Evolutionary conservation across 1,284 basidiomycete genomes (phyloP), one percentile per base, ranked within the genome.

Genomic region (Grifola frondosa): DNA sequence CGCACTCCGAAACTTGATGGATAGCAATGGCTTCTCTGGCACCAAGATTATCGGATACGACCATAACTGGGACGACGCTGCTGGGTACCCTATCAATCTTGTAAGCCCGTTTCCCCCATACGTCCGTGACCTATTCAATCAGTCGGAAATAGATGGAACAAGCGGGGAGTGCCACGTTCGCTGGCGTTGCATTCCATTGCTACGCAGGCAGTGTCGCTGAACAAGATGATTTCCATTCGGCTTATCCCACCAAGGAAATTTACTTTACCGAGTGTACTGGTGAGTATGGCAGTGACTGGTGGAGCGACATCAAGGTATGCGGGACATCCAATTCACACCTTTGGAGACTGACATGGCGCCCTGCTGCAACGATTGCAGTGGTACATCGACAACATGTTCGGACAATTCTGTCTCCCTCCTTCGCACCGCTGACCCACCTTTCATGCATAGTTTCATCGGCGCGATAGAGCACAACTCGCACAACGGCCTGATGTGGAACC

Each of bases 321-420:
- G 34, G n/a, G n/a, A n/a, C n/a, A n/a, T n/a, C n/a, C n/a, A n/a
- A n/a, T n/a, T n/a, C n/a, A n/a, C 24, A 21, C 33, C 22, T 40
- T 30, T 35, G 3, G 13, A 22, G 30, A 25, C 21, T 4, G 19
- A 22, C 36, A 43, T 41, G 8, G 17, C 12, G 21, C 37, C 50
- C 38, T 57, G 35, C 32, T 42, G 50, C 17, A 38, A 44, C 15
- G 17, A 40, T 42, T 23, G 19, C 52, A 84, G 81, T 87, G 82
- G 84, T 82, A 84, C 54, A 81, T 86, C 74, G 76, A 85, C 49
- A 84, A 85, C 50, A 66, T 88, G 77, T 85, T 55, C 42, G 73
- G 56, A 12, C 26, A 33, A 24, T 24, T 29, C 25, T 37, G 21
- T 32, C 21, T 40, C 2, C n/a, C 1, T 33, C 35, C n/a, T 39